Evolutionary conservation across 768 basidiomycete genomes (phyloP).

Genomic region (Punctularia strigosozonata): DNA sequence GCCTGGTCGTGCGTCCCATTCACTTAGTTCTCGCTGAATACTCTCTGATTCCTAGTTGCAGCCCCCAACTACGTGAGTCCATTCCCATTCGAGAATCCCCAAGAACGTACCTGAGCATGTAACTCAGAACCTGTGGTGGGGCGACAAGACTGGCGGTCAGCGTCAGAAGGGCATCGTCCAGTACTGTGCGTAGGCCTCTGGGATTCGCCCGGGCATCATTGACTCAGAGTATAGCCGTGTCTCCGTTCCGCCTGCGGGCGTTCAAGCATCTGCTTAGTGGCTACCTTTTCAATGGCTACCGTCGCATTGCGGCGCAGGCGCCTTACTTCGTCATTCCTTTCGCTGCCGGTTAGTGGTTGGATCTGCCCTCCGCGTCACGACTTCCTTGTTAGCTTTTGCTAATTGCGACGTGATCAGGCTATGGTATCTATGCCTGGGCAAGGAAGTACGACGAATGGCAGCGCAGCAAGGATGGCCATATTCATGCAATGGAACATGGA

Average conservation of each 20-base stretch:
- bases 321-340: conserved; percentile 76
- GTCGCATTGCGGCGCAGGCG: conserved; percentile 58
- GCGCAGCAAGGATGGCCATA: conserved; percentile 76
- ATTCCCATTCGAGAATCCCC: neutral
- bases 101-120: neutral
- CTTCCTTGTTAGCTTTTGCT: neutral
- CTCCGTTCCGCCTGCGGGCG: conserved; percentile 72
- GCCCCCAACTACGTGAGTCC: conserved; percentile 74
- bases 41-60: conserved; percentile 17
- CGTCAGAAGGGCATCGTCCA: conserved; percentile 67
- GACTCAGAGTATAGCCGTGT: conserved; percentile 41
- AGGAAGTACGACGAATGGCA: conserved; percentile 52
- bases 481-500: too few species aligned
- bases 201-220: neutral
- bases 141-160: conserved; percentile 45
- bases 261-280: conserved; percentile 56
- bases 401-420: conserved; percentile 34
- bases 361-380: neutral
- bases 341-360: conserved; percentile 52
- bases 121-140: conserved; percentile 82
- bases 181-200: conserved; percentile 55
- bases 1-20: conserved; percentile 60
- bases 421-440: conserved; percentile 71
- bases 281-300: conserved; percentile 84
- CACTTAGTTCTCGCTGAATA: conserved; percentile 4